Evolutionary conservation across 768 basidiomycete genomes (phyloP).

Genomic region (Naganishia kalamii): DNA sequence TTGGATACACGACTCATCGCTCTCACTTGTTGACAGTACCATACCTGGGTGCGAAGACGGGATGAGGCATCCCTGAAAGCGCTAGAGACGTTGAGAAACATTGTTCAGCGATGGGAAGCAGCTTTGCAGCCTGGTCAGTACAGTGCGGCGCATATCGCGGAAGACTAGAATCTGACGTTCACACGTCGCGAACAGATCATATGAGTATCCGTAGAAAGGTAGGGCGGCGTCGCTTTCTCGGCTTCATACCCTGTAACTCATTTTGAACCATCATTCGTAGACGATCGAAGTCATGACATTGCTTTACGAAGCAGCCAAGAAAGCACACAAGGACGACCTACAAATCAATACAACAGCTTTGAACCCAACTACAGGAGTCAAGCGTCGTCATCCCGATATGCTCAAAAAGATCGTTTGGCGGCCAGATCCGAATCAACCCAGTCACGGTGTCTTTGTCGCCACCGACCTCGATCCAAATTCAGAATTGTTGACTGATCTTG

Average conservation of each 20-base stretch:
- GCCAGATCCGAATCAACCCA: slow-evolving; percentile 72
- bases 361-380: slow-evolving; percentile 70
- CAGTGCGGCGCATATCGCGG: not conserved
- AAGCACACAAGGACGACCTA: slow-evolving; percentile 54
- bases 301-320: slow-evolving; percentile 87
- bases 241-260: slow-evolving; percentile 1
- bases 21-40: slow-evolving; percentile 57
- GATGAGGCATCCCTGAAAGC: slow-evolving; percentile 68
- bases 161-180: not conserved
- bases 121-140: slow-evolving; percentile 63
- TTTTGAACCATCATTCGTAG: slow-evolving; percentile 48
- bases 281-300: slow-evolving; percentile 87
- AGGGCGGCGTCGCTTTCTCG: slow-evolving; percentile 41
- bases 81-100: slow-evolving; percentile 73
- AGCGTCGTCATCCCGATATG: slow-evolving; percentile 28
- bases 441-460: slow-evolving; percentile 79
- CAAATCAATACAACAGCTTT: slow-evolving; percentile 54
- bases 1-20: no score
- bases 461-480: slow-evolving; percentile 20
- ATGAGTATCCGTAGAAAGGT: slow-evolving; percentile 88
- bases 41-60: slow-evolving; percentile 80
- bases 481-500: slow-evolving; percentile 22
- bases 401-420: slow-evolving; percentile 57
- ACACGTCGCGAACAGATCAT: slow-evolving; percentile 53
- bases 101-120: slow-evolving; percentile 78